Percentiles rank a stretch among this genome's conserved stretches.
Evolutionary conservation across 164 flowering plant genomes (phyloP).

Genomic region (Malania oleifera): DNA sequence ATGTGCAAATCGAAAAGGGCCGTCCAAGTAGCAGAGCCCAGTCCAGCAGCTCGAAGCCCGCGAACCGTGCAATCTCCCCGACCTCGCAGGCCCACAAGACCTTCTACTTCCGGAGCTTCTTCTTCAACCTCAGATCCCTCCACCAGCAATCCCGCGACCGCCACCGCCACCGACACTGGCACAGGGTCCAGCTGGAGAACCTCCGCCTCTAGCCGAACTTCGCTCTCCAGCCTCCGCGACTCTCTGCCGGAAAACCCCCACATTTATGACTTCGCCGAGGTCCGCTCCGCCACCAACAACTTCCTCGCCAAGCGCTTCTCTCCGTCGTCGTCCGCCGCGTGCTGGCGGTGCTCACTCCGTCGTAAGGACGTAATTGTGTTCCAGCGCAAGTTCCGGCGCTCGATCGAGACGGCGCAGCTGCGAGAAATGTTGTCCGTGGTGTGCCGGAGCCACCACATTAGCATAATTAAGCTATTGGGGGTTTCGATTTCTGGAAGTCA

Average conservation of each 20-base stretch:
- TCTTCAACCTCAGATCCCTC: conserved; percentile 21
- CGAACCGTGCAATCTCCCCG: neutral
- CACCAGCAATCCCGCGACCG: neutral
- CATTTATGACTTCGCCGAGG: conserved; percentile 46
- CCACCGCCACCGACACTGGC: neutral
- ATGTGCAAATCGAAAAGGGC: conserved; percentile 35
- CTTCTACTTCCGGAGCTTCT: conserved; percentile 6
- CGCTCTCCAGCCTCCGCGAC: conserved; percentile 35
- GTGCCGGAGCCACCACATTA: conserved; percentile 53
- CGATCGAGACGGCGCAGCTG: conserved; percentile 12
- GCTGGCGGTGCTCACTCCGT: conserved; percentile 44
- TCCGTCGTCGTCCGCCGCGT: conserved; percentile 30
- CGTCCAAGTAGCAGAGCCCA: conserved; percentile 12
- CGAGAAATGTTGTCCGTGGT: conserved; percentile 21
- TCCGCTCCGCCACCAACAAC: conserved; percentile 57
- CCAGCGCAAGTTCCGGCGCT: conserved; percentile 37
- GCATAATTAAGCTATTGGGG: conserved; percentile 65
- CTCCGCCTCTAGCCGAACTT: conserved; percentile 21
- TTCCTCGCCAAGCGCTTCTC: conserved; percentile 42
- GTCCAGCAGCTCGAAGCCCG: neutral
- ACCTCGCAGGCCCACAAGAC: conserved; percentile 3
- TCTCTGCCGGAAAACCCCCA: conserved; percentile 44
- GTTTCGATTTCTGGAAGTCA: conserved; percentile 56
- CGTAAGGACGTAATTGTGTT: conserved; percentile 41
- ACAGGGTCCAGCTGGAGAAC: neutral